Base-by-base conservation (phyloP, 345 rosid genomes). In the Lepidium africanum region DNA sequence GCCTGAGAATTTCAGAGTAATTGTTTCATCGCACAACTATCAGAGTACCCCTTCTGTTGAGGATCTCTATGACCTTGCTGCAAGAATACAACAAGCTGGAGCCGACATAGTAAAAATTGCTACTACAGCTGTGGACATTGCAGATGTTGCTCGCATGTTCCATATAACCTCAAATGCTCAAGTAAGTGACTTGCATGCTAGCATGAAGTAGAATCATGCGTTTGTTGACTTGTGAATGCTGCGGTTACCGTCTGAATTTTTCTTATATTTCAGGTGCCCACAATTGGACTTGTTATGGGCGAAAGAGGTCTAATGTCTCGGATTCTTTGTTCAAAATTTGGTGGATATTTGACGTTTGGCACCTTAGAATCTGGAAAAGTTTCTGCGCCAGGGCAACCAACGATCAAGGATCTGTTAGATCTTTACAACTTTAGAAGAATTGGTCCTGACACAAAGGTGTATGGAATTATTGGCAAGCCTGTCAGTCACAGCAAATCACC, bases 311-410 rank as follows among this genome's bases (percentile, higher is more conserved):
- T 93, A 65, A 90, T 90, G 59, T 93, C 97, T 38, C 83, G 98
- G 70, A 77, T 93, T 66, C 89, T 93, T 57, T 90, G 94, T 67
- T 85, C 96, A 45, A 90, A 93, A 79, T 93, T 83, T 53, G 96
- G 97, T 74, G 97, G 96, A 12, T 90, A 69, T 81, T 90, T 93
- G 69, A 88, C 97, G 57, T 93, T 93, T 77, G 97, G 94, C 9
- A 84, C 92, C 43, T 86, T 93, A 43, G 95, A 93, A 70, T 75
- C 85, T 6, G 96, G 92, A 58, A 67, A 81, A 69, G 83, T 85
- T 70, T 90, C 98, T 16, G 96, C 98, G 36, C 95, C 96, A 71
- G 96, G 98, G 65, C 97, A 93, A 78, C 98, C 98, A 43, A 88
- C 87, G 13, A 77, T 90, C 65, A 77, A 84, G 59, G 94, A 88